A percentile compares a stretch with the other conserved stretches of the same genome.
phyloP scores from a whole-genome alignment of 768 basidiomycete genomes.

The Termitomyces sp. region DNA sequence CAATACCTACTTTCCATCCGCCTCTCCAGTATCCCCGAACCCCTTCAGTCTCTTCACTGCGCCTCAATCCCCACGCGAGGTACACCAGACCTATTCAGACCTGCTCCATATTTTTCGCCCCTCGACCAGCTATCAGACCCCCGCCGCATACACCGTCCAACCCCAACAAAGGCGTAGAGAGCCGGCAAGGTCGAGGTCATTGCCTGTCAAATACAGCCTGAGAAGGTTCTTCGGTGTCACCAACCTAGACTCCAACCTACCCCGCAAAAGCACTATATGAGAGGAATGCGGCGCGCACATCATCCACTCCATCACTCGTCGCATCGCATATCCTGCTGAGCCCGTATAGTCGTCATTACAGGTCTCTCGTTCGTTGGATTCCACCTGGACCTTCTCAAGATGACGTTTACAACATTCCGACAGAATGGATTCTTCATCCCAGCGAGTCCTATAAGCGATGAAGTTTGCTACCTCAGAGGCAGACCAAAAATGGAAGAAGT shows the following conservation, averaged over 20 bases:
- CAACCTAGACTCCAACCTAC: slow-evolving; percentile 1
- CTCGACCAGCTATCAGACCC: slow-evolving; percentile 14
- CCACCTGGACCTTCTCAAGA: not conserved
- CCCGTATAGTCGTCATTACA: not conserved
- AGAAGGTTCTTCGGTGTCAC: slow-evolving; percentile 10
- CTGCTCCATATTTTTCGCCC: slow-evolving; percentile 28
- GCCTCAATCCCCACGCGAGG: slow-evolving; percentile 31
- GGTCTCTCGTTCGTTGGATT: not conserved
- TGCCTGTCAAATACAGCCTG: slow-evolving; percentile 11
- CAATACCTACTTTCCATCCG: slow-evolving; percentile 17
- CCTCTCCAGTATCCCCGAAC: slow-evolving; percentile 19
- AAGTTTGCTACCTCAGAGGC: not conserved
- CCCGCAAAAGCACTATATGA: not conserved
- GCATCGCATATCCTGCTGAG: slow-evolving; percentile 6
- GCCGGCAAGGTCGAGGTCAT: slow-evolving; percentile 3
- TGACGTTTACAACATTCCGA: not conserved
- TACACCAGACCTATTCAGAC: slow-evolving; percentile 31
- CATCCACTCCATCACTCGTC: not conserved
- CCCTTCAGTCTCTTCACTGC: slow-evolving; percentile 30
- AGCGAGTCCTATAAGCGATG: not conserved
- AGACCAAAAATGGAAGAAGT: not conserved
- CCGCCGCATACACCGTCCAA: not conserved
- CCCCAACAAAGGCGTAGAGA: slow-evolving; percentile 1
- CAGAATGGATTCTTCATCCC: not conserved
- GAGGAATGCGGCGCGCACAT: not conserved